Evolutionary conservation across 257 asterid genomes (phyloP).

Genomic region (Buddleja alternifolia): DNA sequence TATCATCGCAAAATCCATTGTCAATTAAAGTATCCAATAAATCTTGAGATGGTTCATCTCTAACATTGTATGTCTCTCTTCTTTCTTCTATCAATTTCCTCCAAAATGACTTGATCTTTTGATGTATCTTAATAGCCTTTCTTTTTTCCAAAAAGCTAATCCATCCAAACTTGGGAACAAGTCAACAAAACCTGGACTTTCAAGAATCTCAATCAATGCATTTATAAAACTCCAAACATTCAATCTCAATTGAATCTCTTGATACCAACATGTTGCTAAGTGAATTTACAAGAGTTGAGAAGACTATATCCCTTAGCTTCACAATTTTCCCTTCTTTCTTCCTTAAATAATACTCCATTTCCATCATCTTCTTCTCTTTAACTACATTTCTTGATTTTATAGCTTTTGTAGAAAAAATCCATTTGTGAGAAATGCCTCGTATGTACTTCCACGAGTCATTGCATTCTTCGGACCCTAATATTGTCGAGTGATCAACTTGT

Average conservation of each 20-base stretch:
- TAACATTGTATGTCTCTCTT: background rate
- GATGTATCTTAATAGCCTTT: background rate
- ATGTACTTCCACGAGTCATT: background rate
- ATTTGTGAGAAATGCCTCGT: background rate
- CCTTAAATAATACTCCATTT: background rate
- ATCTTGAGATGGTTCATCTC: too few species aligned
- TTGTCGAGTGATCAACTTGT: background rate
- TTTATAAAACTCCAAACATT: background rate
- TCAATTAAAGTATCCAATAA: too few species aligned
- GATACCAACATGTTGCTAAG: background rate
- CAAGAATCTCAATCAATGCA: background rate
- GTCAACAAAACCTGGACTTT: background rate
- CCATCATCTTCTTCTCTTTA: background rate
- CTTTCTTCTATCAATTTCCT: background rate
- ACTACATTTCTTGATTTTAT: background rate
- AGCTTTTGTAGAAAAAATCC: background rate
- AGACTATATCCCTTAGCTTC: background rate
- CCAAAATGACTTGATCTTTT: background rate
- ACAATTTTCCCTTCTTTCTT: background rate
- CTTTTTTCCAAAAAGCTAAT: background rate
- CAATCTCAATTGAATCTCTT: background rate
- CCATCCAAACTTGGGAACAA: background rate
- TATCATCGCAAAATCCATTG: too few species aligned
- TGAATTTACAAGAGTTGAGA: background rate
- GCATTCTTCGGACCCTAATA: background rate